phyloP scores from a whole-genome alignment of 768 basidiomycete genomes.

The Pulveroboletus sp. region DNA sequence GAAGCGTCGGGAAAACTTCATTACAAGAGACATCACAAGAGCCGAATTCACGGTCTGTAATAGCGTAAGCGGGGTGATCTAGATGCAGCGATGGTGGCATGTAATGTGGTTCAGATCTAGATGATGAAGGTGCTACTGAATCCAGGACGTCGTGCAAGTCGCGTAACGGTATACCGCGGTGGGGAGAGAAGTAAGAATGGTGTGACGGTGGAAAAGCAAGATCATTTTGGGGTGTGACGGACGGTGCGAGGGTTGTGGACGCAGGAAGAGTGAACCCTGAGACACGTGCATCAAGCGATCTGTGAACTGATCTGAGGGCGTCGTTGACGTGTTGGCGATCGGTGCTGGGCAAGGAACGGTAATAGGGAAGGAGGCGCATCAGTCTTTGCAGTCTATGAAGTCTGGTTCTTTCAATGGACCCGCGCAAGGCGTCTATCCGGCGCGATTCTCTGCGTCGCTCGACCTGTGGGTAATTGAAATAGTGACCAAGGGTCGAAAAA shows the following conservation, averaged over 20 bases:
- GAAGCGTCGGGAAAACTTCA: conserved; percentile 15
- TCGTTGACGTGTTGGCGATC: conserved; percentile 30
- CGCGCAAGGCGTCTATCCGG: conserved; percentile 47
- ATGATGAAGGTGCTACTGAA: conserved; percentile 3
- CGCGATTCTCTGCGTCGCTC: conserved; percentile 54
- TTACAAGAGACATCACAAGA: conserved; percentile 15
- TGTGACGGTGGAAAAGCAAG: background rate
- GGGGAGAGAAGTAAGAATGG: conserved; percentile 13
- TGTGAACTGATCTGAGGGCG: conserved; percentile 15
- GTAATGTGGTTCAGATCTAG: conserved; percentile 18
- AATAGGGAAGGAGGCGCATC: conserved; percentile 36
- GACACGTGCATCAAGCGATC: conserved; percentile 11
- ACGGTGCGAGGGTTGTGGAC: conserved; percentile 3
- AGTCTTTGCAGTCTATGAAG: conserved; percentile 50
- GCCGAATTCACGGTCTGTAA: conserved; percentile 3
- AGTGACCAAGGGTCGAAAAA: background rate
- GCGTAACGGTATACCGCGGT: conserved; percentile 1
- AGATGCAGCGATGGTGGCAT: conserved; percentile 7
- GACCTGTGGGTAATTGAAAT: conserved; percentile 35
- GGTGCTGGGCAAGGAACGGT: conserved; percentile 32
- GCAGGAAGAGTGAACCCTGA: conserved; percentile 16
- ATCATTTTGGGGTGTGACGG: conserved; percentile 8
- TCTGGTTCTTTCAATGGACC: conserved; percentile 56
- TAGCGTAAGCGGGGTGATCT: conserved; percentile 1
- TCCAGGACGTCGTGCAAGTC: conserved; percentile 16